These are phyloP conservation scores for Sugiyamaella castrensis DNA, from an alignment of 1,139 yeast species.

Conservation along the genomic window DNA sequence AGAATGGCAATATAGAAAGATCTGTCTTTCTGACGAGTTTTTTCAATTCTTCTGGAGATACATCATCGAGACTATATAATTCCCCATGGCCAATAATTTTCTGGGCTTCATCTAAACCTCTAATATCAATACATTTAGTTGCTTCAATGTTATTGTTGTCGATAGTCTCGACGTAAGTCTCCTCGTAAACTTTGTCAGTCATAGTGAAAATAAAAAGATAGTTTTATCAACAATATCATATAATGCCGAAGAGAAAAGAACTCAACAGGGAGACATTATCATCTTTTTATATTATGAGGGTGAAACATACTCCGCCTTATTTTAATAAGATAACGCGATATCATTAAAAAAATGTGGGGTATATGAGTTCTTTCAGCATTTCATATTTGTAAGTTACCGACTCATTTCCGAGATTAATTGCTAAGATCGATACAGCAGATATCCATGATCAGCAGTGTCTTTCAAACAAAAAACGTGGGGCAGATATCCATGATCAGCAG, in stretches of 20 bases:
- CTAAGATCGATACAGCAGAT: not conserved
- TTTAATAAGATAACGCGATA: too few species aligned
- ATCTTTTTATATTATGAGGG: too few species aligned
- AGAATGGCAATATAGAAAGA: slow-evolving; percentile 50
- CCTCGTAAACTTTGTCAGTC: not conserved
- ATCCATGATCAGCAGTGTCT: not conserved
- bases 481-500: not conserved
- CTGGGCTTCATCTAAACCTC: slow-evolving; percentile 10
- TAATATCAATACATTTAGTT: slow-evolving; percentile 4
- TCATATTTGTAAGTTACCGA: not conserved
- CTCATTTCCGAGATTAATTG: not conserved
- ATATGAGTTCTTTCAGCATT: not conserved
- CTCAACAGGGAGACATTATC: too few species aligned
- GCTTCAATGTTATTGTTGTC: slow-evolving; percentile 2
- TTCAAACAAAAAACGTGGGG: not conserved
- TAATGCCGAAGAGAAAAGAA: too few species aligned
- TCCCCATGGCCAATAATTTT: slow-evolving; percentile 8
- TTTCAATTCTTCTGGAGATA: slow-evolving; percentile 26
- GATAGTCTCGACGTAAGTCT: slow-evolving; percentile 3
- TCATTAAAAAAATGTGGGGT: too few species aligned
- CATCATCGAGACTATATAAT: slow-evolving; percentile 10
- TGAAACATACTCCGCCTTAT: too few species aligned
- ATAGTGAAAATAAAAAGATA: not conserved
- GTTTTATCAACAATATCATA: too few species aligned
- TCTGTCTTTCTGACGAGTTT: slow-evolving; percentile 48